Base-by-base conservation (phyloP, 352 stramenopile species). In the Phytopythium oedochilum region DNA sequence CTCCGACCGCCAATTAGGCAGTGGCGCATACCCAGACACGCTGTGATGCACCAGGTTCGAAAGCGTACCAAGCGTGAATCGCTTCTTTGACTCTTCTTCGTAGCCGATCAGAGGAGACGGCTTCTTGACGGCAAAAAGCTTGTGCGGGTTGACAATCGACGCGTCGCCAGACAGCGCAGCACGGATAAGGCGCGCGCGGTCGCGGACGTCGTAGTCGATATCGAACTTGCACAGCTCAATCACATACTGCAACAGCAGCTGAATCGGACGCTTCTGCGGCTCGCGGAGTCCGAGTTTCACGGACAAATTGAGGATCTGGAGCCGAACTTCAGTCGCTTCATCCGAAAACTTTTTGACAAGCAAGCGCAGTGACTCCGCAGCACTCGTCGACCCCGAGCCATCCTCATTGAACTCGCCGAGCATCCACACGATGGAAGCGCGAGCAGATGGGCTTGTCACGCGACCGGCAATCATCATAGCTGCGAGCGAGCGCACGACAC, bases 161-260 rank as follows among this genome's bases (percentile, higher is more conserved):
- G 70, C 68, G 39, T 89, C 79, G 11, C 73, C 78, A 9, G 83
- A 83, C 18, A 92, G 50, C 0, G 75, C 69, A 44, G 83, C 76
- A 23, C 83, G 81, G n/a, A 97, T 70, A 40, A 97, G 75, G 43
- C 94, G 84, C 22, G 86, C 88, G 8, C 92, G 85, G 57, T 98
- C 94, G 9, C 94, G 86, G 5, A 98, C 73, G 45, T 98, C 94
- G 55, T 96, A 97, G 59, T 97, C 87, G 8, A 84, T 63, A 64
- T 98, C 94, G 56, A 97, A 97, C 58, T 96, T 87, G 53, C 83
- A 92, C 29, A 98, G 66, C 59, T 98, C 89, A 34, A 98, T 83
- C 52, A 98, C 81, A 52, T 97, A 97, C 53, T 90, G 76, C 2
- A 95, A 60, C 22, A 97, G 67, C 53, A 92, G 56, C 46, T 89